These are phyloP conservation scores for Colletotrichum ledebouriae DNA, from an alignment of 2,329 filamentous ascomycete genomes.

Conservation along the genomic window DNA sequence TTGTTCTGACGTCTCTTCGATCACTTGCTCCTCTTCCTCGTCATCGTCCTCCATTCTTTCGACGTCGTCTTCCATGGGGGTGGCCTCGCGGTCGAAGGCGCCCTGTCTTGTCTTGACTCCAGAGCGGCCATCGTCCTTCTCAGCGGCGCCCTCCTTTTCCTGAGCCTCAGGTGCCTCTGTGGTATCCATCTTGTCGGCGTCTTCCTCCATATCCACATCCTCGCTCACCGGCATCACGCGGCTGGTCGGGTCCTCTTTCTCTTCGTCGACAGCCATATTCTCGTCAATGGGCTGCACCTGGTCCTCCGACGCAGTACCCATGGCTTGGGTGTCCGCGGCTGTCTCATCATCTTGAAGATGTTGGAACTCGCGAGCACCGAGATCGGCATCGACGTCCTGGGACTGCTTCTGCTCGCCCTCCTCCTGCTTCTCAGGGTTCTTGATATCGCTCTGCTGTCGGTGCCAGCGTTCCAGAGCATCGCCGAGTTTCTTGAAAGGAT, in stretches of 20 bases:
- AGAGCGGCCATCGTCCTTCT: conserved; percentile 66
- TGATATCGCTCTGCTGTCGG: conserved; percentile 86
- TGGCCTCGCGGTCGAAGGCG: conserved; percentile 67
- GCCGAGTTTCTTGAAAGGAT: conserved; percentile 94
- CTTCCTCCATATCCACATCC: conserved; percentile 60
- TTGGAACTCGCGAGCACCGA: conserved; percentile 88
- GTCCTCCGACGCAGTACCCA: conserved; percentile 89
- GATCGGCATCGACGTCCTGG: conserved; percentile 72
- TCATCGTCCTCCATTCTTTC: conserved; percentile 53
- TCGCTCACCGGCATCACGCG: conserved; percentile 67
- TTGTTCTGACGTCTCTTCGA: conserved; percentile 70
- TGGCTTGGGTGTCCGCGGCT: conserved; percentile 87
- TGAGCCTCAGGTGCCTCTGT: conserved; percentile 47
- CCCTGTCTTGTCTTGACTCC: conserved; percentile 72
- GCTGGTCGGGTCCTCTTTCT: conserved; percentile 65
- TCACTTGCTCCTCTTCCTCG: conserved; percentile 62
- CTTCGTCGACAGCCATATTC: conserved; percentile 88
- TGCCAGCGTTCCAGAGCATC: conserved; percentile 96
- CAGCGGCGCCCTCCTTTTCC: conserved; percentile 49
- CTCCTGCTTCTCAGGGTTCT: conserved; percentile 68
- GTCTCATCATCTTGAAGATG: conserved; percentile 89
- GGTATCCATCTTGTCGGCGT: conserved; percentile 62
- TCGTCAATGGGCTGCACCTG: conserved; percentile 89
- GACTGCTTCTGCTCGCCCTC: conserved; percentile 66
- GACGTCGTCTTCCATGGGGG: conserved; percentile 54